Conservation (phyloP, 2,329 filamentous ascomycete species). For the Fusarium goolgardi region DNA sequence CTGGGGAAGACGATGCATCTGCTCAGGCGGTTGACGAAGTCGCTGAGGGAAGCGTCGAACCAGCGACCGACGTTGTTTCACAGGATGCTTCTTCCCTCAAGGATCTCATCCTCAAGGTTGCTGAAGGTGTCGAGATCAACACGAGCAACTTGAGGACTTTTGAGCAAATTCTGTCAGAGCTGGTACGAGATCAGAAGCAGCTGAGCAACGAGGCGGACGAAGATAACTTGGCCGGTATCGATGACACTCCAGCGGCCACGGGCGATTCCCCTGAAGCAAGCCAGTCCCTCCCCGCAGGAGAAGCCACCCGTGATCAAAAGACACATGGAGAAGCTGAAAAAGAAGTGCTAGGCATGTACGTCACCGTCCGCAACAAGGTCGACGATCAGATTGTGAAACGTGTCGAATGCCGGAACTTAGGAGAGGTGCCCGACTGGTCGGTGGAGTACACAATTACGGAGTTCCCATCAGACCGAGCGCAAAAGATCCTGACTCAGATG, state of each 20-base stretch:
- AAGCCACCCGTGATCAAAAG: neutral
- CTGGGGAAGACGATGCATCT: neutral
- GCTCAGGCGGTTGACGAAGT: neutral
- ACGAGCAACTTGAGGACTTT: slow-evolving; percentile 60
- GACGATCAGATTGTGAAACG: slow-evolving; percentile 73
- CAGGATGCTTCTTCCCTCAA: slow-evolving; percentile 52
- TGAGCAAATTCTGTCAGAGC: slow-evolving; percentile 62
- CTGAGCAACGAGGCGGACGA: slow-evolving; percentile 21
- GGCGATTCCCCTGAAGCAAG: neutral
- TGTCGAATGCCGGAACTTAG: slow-evolving; percentile 54
- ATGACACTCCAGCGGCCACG: neutral
- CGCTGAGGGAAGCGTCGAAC: neutral
- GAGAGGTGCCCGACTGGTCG: slow-evolving; percentile 63
- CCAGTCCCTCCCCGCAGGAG: neutral
- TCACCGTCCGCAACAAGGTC: slow-evolving; percentile 78
- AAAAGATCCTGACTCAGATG: slow-evolving; percentile 65
- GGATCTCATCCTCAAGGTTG: slow-evolving; percentile 65
- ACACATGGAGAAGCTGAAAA: neutral
- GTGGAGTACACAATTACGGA: slow-evolving; percentile 84
- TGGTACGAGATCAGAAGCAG: slow-evolving; percentile 55
- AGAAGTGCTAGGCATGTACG: slow-evolving; percentile 70
- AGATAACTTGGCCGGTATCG: neutral
- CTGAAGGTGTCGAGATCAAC: slow-evolving; percentile 58
- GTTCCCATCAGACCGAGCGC: slow-evolving; percentile 59
- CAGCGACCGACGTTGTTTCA: neutral